Evolutionary conservation across 2,329 filamentous ascomycete genomes (phyloP), one percentile per base, ranked within the genome.

Genomic region (Botryotinia calthae): DNA sequence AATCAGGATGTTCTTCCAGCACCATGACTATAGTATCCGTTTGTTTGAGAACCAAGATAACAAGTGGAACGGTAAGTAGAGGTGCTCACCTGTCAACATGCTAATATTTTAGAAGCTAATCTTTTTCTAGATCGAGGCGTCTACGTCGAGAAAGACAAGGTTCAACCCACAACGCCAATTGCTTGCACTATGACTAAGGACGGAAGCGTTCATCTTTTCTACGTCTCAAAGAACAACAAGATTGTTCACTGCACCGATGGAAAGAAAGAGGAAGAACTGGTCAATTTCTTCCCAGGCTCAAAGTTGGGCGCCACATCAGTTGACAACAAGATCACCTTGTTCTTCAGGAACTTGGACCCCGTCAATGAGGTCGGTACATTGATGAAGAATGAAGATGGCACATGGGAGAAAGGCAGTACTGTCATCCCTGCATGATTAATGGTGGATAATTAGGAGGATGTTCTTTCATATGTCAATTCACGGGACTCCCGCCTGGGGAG

Each of bases 291-390:
- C 34, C 69, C 69, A 5, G 69, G 69, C 46, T 71, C 69, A 22
- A 71, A 65, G 59, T 51, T 71, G 28, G 69, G 69, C 16, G 69
- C 46, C 54, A 71, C 69, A 31, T 65, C 69, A 37, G 69, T 65
- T 20, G 59, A 54, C 4, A 44, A 71, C 59, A 65, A 71, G 48
- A 48, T 71, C 16, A 71, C 69, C 37, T 51, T 71, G 44, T 71
- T 71, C 69, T 65, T 65, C 46, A 71, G 59, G 37, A 71, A 20
- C 59, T 71, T 71, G 59, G 66, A 54, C 46, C 69, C 69, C 37
- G 69, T 65, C 22, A 62, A 62, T 7, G 59, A 71, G 14, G 69
- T 71, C 56, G 58, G 28, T 28, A 65, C 59, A 2, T n/a, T 65
- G 37, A 46, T 65, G 37, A 46, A 71, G 37, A 56, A 71, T 34